Evolutionary conservation across 73 alveolate genomes (phyloP).

Genomic region (Paramecium octaurelia): DNA sequence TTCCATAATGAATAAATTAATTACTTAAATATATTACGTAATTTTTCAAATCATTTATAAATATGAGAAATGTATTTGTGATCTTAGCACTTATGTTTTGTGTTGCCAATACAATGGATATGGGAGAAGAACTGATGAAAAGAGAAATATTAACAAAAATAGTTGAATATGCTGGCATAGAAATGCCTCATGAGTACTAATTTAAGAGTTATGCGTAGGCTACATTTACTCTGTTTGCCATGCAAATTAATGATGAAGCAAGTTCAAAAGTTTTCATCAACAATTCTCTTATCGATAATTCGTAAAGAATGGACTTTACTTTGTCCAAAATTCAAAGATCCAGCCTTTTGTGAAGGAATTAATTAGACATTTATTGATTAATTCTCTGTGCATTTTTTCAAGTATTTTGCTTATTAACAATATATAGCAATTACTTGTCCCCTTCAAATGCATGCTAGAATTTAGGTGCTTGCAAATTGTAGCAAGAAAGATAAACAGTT

Average conservation of each 20-base stretch:
- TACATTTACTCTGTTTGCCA: background rate
- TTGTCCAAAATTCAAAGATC: conserved; percentile 2
- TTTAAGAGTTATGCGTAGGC: background rate
- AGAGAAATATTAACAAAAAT: background rate
- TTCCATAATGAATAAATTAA: background rate
- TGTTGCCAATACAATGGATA: background rate
- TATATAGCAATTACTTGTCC: background rate
- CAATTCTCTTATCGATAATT: background rate
- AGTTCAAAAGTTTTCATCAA: background rate
- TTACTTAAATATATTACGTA: background rate
- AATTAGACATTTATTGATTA: background rate
- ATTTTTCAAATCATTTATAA: background rate
- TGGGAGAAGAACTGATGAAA: background rate
- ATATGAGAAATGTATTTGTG: background rate
- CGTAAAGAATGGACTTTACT: background rate
- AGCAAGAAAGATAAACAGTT: background rate
- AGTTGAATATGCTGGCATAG: background rate
- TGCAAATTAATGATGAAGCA: background rate
- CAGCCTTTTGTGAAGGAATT: conserved; percentile 10
- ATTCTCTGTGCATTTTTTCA: conserved; percentile 3
- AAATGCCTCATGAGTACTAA: background rate
- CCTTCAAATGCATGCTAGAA: conserved; percentile 3
- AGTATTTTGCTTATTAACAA: background rate
- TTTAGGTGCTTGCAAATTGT: background rate
- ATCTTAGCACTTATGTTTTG: background rate